Conservation (phyloP, 139 green algal genomes). For the Coccomyxa sp. region DNA sequence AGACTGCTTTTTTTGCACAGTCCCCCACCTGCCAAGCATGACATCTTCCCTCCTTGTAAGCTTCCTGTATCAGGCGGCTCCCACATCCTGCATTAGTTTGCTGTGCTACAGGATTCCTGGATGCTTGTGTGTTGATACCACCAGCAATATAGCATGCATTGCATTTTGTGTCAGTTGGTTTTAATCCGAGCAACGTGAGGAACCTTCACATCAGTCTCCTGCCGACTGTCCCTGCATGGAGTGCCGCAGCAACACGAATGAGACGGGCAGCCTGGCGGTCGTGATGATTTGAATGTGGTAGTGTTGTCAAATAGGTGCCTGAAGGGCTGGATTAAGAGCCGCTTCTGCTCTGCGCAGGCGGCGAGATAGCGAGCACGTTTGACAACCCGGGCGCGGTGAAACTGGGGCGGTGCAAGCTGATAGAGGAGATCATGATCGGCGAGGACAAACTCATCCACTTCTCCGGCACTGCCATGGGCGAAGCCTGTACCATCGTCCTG, state of each 20-base stretch:
- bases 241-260: no score
- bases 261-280: no score
- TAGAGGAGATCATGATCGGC: constrained; percentile 96
- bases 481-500: constrained; percentile 98
- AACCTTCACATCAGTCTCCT: no score
- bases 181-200: no score
- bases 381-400: constrained; percentile 76
- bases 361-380: constrained; percentile 97
- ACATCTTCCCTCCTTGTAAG: background rate
- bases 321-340: no score
- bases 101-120: no score
- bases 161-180: no score
- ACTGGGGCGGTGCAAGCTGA: constrained; percentile 83
- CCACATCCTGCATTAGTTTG: background rate
- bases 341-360: constrained; percentile 42
- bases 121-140: background rate
- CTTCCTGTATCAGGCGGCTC: background rate
- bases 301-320: no score
- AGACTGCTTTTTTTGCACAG: background rate
- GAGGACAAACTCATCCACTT: constrained; percentile 97
- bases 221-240: no score
- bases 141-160: no score
- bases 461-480: constrained; percentile 80
- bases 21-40: background rate
- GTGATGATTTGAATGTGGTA: no score